A percentile compares a stretch with the other conserved stretches of the same genome.
phyloP scores from a whole-genome alignment of 139 green algal genomes.

The Gonium pectorale region DNA sequence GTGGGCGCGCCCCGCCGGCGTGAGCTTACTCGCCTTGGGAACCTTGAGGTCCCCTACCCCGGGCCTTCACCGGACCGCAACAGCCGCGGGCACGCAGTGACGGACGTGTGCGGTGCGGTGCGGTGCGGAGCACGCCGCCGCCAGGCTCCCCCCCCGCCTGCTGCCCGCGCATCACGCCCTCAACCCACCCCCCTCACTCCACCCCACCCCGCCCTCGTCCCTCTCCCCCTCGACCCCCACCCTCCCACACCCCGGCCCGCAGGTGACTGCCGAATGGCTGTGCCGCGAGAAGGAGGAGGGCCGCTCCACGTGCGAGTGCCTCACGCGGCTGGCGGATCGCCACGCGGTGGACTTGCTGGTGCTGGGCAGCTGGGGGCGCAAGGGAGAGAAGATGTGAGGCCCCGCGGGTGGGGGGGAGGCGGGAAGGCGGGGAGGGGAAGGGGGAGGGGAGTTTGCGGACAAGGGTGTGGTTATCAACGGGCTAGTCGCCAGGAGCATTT shows the following conservation, averaged over 20 bases:
- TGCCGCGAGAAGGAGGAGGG: constrained; percentile 65
- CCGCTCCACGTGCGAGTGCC: constrained; percentile 53
- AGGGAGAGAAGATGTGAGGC: constrained; percentile 71
- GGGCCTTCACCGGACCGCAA: too few relatives aligned
- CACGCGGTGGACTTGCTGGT: constrained; percentile 57
- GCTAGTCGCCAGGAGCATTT: too few relatives aligned
- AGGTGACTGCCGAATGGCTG: constrained; percentile 52
- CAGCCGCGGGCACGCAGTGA: too few relatives aligned
- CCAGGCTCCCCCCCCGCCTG: neutral
- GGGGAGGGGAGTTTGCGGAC: neutral
- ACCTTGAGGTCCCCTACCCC: too few relatives aligned
- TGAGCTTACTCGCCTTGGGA: too few relatives aligned
- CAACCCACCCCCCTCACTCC: too few relatives aligned
- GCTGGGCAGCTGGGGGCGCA: constrained; percentile 64
- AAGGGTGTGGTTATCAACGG: too few relatives aligned
- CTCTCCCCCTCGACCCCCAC: neutral
- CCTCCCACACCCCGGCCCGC: neutral
- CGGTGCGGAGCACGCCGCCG: neutral
- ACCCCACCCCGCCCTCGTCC: neutral
- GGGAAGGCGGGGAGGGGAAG: neutral
- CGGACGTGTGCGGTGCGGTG: too few relatives aligned
- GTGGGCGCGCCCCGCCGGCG: too few relatives aligned
- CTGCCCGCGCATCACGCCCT: neutral
- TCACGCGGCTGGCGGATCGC: constrained; percentile 56
- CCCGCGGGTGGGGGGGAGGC: neutral